Conservation (phyloP, 1,284 basidiomycete genomes). For the Anthracocystis setariae region DNA sequence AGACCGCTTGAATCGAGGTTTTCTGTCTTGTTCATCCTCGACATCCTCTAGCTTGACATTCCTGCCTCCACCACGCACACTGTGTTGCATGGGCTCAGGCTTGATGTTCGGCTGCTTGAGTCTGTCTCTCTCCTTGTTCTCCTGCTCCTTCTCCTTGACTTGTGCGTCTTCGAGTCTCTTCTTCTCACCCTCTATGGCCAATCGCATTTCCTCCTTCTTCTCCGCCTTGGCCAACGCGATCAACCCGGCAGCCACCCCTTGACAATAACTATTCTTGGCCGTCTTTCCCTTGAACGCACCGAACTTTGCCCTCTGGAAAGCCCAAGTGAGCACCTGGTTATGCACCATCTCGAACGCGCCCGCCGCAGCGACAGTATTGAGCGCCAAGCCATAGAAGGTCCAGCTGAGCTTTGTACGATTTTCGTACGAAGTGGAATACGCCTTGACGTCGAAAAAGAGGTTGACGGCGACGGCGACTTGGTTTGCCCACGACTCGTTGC, state of each 20-base stretch:
- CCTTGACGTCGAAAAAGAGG: slow-evolving; percentile 49
- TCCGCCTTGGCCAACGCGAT: slow-evolving; percentile 46
- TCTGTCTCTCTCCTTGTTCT: slow-evolving; percentile 25
- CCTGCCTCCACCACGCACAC: slow-evolving; percentile 1
- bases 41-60: slow-evolving; percentile 49
- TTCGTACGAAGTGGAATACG: slow-evolving; percentile 36
- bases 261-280: slow-evolving; percentile 48
- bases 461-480: slow-evolving; percentile 47
- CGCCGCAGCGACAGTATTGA: slow-evolving; percentile 55
- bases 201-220: slow-evolving; percentile 49
- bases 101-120: slow-evolving; percentile 19
- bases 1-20: slow-evolving; percentile 30
- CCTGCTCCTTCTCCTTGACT: slow-evolving; percentile 14
- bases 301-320: slow-evolving; percentile 15
- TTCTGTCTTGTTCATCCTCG: slow-evolving; percentile 26
- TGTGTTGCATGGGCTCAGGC: background rate
- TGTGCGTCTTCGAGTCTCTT: slow-evolving; percentile 31
- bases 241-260: slow-evolving; percentile 37
- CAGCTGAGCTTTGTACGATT: slow-evolving; percentile 40
- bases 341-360: slow-evolving; percentile 57
- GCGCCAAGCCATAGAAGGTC: slow-evolving; percentile 53
- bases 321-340: slow-evolving; percentile 53
- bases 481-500: slow-evolving; percentile 50
- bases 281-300: slow-evolving; percentile 33
- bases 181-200: slow-evolving; percentile 49